Base-by-base conservation (phyloP, 106 monocot genomes). In the Iris macrosiphon region DNA sequence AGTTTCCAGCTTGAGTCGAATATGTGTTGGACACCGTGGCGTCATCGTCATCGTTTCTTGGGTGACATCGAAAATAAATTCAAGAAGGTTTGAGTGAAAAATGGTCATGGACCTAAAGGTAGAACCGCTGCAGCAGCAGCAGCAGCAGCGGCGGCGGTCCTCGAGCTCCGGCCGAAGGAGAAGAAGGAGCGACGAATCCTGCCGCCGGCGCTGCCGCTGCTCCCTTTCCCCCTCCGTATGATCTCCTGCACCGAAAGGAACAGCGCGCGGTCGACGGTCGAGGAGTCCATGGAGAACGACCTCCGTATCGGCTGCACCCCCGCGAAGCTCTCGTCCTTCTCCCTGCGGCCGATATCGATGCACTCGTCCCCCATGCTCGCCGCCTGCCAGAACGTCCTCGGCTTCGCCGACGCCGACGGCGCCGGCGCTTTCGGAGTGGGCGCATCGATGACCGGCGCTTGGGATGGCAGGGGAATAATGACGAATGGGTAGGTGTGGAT, bases 251-350 rank as follows among this genome's bases (percentile, higher is more conserved):
- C 70, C 6, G 66, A 47, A 10, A 50, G n/a, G 48, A 68, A 67
- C 1, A 78, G 49, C 47, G 64, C 56, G 48, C 71, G 33, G 52
- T 78, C 71, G 13, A n/a, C n/a, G 19, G 22, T 35, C 0, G 59
- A 79, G 14, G 74, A 78, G 48, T 68, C 78, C 75, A 79, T 67
- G 1, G 78, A 84, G 44, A 78, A 41, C 2, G 78, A 78, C 49
- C 78, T 71, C 38, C 78, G 55, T 18, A 79, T 68, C 6, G 74
- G 70, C 28, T 74, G 78, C n/a, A 70, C 56, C n/a, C n/a, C n/a
- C 2, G 16, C 49, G 32, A 78, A 74, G 48, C 13, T 17, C 52
- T 68, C 75, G 7, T 72, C 71, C 7, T 63, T 70, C 9, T 4
- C 35, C 40, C 59, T 46, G 21, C 49, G 60, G 10, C 67, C 57